These are phyloP conservation scores for Calocera cornea DNA, from an alignment of 768 basidiomycete species.

Conservation along the genomic window DNA sequence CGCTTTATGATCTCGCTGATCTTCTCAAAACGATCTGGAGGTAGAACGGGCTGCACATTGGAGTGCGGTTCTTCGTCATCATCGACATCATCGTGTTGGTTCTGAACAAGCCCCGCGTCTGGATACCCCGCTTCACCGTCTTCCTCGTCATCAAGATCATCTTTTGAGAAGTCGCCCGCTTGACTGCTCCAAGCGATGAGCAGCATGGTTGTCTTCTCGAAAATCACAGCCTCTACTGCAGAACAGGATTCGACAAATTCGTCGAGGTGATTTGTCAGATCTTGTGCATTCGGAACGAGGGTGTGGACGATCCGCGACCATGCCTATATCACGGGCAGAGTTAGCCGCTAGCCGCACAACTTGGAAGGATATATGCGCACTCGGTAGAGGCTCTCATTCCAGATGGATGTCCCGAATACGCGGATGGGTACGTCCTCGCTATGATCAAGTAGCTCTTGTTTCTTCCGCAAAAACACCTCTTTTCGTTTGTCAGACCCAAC, in stretches of 20 bases:
- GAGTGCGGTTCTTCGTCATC: constrained; percentile 9
- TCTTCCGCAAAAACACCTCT: constrained; percentile 54
- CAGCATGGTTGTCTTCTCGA: constrained; percentile 94
- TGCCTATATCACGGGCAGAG: constrained; percentile 40
- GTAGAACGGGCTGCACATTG: constrained; percentile 20
- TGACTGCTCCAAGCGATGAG: constrained; percentile 53
- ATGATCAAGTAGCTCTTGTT: constrained; percentile 54
- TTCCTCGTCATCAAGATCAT: background rate
- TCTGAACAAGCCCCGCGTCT: background rate
- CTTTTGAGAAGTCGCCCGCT: constrained; percentile 3
- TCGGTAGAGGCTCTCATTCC: constrained; percentile 94
- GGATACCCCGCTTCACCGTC: constrained; percentile 8
- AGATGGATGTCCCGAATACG: constrained; percentile 89
- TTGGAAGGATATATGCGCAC: constrained; percentile 27
- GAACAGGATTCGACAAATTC: constrained; percentile 77
- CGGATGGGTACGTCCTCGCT: constrained; percentile 48
- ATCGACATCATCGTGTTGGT: background rate
- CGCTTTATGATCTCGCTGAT: constrained; percentile 77
- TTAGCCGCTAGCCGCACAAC: background rate
- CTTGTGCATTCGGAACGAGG: constrained; percentile 85
- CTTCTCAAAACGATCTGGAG: constrained; percentile 32
- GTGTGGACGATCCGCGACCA: constrained; percentile 98
- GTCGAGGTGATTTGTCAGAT: constrained; percentile 73
- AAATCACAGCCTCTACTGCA: constrained; percentile 87
- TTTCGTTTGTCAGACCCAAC: constrained; percentile 42